Conservation (phyloP, 306 rosid genomes). For the Quercus aquifolioides region DNA sequence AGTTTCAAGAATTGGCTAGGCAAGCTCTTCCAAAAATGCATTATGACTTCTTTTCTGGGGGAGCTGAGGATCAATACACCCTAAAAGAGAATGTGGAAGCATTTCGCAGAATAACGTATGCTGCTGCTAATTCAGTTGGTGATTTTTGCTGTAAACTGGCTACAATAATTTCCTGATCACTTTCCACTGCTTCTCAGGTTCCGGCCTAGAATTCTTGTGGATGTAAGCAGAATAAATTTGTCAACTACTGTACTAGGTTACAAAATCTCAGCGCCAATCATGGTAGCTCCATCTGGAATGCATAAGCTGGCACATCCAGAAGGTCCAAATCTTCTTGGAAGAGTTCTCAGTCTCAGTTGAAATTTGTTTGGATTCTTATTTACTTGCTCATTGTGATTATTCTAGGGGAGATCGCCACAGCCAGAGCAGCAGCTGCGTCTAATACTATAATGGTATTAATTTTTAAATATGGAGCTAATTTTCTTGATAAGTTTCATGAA, state of each 20-base stretch:
- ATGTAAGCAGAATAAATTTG: constrained; percentile 58
- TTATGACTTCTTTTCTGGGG: constrained; percentile 52
- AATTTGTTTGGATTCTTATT: background rate
- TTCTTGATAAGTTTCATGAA: background rate
- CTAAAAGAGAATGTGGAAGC: constrained; percentile 53
- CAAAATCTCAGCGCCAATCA: constrained; percentile 46
- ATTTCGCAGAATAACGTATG: constrained; percentile 49
- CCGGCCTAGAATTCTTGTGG: constrained; percentile 57
- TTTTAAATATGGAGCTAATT: background rate
- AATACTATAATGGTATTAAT: constrained; percentile 58
- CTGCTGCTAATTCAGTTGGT: background rate
- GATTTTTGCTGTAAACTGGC: background rate
- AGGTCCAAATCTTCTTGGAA: constrained; percentile 27
- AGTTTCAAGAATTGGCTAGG: constrained; percentile 54
- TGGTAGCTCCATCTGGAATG: constrained; percentile 51
- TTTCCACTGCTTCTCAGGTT: constrained; percentile 30
- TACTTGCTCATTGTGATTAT: background rate
- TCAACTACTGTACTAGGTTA: constrained; percentile 47
- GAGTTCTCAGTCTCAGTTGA: background rate
- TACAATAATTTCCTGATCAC: background rate
- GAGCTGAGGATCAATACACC: constrained; percentile 57
- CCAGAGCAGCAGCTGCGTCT: constrained; percentile 62
- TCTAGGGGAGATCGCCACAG: constrained; percentile 67
- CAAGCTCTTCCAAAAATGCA: constrained; percentile 56
- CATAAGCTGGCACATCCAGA: constrained; percentile 60